Evolutionary conservation across 345 rosid genomes (phyloP), one percentile per base, ranked within the genome.

Genomic region (Microcos paniculata): DNA sequence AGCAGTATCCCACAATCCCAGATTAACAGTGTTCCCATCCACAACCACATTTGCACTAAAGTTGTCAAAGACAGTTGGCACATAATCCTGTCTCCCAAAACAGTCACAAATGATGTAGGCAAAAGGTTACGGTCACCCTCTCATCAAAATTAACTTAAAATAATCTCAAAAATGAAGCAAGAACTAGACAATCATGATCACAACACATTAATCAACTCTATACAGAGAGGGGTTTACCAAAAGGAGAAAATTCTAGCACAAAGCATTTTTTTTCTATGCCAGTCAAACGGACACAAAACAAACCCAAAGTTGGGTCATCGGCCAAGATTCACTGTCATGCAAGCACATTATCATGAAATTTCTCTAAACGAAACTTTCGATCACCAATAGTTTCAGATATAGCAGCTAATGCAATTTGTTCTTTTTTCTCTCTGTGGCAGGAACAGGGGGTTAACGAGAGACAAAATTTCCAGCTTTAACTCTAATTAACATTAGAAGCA

Each of bases 11-110:
- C 99, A 96, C 79, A 93, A 80, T 51, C 97, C 99, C 70, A 96
- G 89, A 82, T 96, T 96, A 6, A 96, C 96, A 14, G 98, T 96
- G 80, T 80, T 80, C 42, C 99, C 98, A 43, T 96, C 91, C 81
- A 96, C 99, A 35, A 93, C 99, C 73, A 93, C 98, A 81, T 96
- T 93, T 26, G 99, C 99, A 77, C 99, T 93, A 84, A 96, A 96
- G 84, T 96, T 96, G 82, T 93, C 99, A 56, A 96, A 93, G 56
- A 93, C 99, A 10, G 98, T 93, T 0, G 97, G 99, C 61, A 96
- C 99, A 76, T 96, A 93, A 77, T 93, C 96, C 98, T 96, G 92
- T 82, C 69, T 71, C 53, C 78, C 78, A 74, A 62, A 24, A 58
- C 63, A 66, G 51, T 16, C 40, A n/a, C 57, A 63, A 58, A 75